Percentiles rank a stretch among this genome's conserved stretches.
These are phyloP conservation scores for Hemisphaericaspora xylofermentans DNA, from an alignment of 1,139 yeast genomes.

Conservation along the genomic window DNA sequence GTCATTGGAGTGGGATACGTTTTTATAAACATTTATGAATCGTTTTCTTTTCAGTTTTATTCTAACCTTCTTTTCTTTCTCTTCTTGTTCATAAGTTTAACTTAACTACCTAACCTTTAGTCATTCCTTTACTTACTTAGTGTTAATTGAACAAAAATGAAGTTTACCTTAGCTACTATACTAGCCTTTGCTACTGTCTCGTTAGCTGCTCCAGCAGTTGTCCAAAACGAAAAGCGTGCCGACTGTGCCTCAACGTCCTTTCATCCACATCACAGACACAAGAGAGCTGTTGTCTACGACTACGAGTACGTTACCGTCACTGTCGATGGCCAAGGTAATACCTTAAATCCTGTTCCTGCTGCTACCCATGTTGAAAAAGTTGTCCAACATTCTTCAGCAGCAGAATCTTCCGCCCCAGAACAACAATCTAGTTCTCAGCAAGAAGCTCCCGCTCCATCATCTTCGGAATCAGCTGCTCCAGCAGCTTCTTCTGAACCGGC, in stretches of 20 bases:
- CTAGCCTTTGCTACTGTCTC: conserved; percentile 42
- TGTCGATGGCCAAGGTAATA: conserved; percentile 37
- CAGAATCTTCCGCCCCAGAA: conserved; percentile 9
- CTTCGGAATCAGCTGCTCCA: conserved; percentile 15
- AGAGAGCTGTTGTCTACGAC: conserved; percentile 40
- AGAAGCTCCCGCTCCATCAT: background rate
- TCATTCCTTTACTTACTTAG: conserved; percentile 10
- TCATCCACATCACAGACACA: conserved; percentile 46
- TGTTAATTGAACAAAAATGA: conserved; percentile 21
- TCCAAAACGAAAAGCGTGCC: conserved; percentile 20
- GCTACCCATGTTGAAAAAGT: conserved; percentile 8
- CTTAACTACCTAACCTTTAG: conserved; percentile 6
- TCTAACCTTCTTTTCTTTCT: background rate
- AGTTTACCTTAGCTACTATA: conserved; percentile 29
- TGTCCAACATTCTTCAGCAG: no score
- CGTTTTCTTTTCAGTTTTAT: background rate
- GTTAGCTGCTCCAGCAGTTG: conserved; percentile 48
- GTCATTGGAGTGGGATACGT: background rate
- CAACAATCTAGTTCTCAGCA: background rate
- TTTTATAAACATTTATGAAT: background rate
- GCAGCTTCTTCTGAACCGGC: conserved; percentile 27
- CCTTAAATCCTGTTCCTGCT: conserved; percentile 25
- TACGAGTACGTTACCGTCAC: conserved; percentile 46
- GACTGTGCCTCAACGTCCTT: conserved; percentile 40
- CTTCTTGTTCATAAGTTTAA: background rate